Conservation (phyloP, 2,329 filamentous ascomycete genomes). For the Cercospora canescens region DNA sequence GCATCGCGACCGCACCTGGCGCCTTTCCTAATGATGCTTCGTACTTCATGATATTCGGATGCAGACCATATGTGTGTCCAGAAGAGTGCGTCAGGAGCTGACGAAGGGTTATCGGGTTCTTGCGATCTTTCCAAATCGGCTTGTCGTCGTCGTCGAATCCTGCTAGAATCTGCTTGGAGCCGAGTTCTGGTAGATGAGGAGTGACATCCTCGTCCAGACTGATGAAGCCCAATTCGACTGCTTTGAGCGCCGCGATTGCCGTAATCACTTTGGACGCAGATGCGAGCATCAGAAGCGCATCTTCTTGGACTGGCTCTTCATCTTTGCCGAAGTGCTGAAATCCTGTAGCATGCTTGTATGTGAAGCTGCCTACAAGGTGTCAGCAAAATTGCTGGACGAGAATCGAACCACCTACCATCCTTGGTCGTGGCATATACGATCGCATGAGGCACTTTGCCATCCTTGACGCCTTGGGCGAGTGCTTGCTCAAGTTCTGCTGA, state of each 20-base stretch:
- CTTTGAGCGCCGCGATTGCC: constrained; percentile 55
- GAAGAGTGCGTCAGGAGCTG: constrained; percentile 56
- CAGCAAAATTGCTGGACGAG: neutral
- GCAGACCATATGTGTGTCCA: constrained; percentile 48
- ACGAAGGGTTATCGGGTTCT: constrained; percentile 50
- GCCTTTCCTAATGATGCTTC: constrained; percentile 18
- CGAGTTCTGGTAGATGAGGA: constrained; percentile 50
- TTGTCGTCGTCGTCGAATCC: constrained; percentile 47
- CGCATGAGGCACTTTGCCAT: constrained; percentile 34
- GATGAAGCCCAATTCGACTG: constrained; percentile 55
- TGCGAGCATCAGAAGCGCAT: constrained; percentile 36
- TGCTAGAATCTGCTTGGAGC: constrained; percentile 49
- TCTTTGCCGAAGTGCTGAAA: constrained; percentile 22
- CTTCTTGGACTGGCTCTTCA: constrained; percentile 30
- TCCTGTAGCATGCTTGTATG: constrained; percentile 35
- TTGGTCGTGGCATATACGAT: constrained; percentile 32
- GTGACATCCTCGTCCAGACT: constrained; percentile 50
- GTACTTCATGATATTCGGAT: constrained; percentile 37
- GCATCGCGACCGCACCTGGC: constrained; percentile 1
- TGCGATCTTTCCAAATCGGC: constrained; percentile 33
- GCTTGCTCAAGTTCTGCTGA: constrained; percentile 25
- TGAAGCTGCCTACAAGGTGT: constrained; percentile 26
- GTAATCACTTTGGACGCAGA: constrained; percentile 50
- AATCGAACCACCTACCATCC: constrained; percentile 23
- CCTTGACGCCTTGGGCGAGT: constrained; percentile 32